These are phyloP conservation scores for Colletotrichum sp. DNA, from an alignment of 2,329 filamentous ascomycete genomes.

Conservation along the genomic window DNA sequence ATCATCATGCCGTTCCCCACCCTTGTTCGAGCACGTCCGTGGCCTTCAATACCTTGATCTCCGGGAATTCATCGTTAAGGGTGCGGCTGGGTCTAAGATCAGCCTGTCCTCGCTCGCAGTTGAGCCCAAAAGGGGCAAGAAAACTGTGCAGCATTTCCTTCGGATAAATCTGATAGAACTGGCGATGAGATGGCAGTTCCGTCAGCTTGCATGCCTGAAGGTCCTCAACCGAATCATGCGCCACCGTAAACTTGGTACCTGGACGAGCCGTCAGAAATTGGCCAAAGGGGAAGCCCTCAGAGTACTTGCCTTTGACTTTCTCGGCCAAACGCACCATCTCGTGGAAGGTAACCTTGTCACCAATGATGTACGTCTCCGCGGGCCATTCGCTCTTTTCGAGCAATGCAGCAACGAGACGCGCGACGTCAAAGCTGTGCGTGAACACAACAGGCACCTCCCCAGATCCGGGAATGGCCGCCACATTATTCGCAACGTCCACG, in stretches of 20 bases:
- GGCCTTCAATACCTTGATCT: not conserved
- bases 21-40: not conserved
- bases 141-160: slow-evolving; percentile 10
- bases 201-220: not conserved
- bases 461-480: slow-evolving; percentile 53
- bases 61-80: not conserved
- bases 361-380: slow-evolving; percentile 35
- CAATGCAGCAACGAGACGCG: slow-evolving; percentile 43
- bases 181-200: not conserved
- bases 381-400: slow-evolving; percentile 49
- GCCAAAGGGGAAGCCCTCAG: not conserved
- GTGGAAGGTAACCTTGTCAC: slow-evolving; percentile 47
- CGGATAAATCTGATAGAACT: slow-evolving; percentile 24
- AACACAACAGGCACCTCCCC: slow-evolving; percentile 48
- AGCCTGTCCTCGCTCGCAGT: not conserved
- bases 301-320: not conserved
- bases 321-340: slow-evolving; percentile 41
- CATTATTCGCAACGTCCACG: slow-evolving; percentile 46
- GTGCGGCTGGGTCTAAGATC: not conserved
- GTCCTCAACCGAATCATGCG: not conserved
- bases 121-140: not conserved
- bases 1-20: not conserved
- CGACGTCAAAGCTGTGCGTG: slow-evolving; percentile 55
- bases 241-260: not conserved
- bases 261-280: accelerated